These are phyloP conservation scores for Eimeria sp. DNA, from an alignment of 169 alveolate genomes.

Conservation along the genomic window DNA sequence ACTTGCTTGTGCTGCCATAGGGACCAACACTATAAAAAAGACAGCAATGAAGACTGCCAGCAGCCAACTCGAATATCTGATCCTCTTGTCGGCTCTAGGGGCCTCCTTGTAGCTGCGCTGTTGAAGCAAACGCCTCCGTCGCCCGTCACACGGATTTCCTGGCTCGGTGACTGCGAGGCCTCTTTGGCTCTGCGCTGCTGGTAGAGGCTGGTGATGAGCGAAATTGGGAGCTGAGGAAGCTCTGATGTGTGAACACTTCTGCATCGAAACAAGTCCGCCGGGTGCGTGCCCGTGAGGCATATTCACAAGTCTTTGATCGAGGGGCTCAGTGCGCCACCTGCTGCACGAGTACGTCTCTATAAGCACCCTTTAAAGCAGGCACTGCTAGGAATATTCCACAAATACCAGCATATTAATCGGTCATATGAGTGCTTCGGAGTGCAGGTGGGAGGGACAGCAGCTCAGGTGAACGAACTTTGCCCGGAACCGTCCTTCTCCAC, in stretches of 20 bases:
- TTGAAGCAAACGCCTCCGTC: background rate
- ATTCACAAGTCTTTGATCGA: background rate
- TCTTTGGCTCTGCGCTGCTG: background rate
- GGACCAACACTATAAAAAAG: background rate
- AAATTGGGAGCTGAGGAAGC: background rate
- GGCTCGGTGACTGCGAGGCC: conserved; percentile 16
- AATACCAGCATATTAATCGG: background rate
- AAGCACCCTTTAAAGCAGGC: conserved; percentile 11
- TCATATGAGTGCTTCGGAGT: background rate
- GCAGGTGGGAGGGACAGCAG: background rate
- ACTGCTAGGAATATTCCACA: background rate
- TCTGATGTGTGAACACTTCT: background rate
- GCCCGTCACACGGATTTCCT: background rate
- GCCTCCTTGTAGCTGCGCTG: background rate
- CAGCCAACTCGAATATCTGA: background rate
- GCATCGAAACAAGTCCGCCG: conserved; percentile 10
- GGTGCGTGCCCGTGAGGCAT: background rate
- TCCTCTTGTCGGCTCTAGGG: background rate
- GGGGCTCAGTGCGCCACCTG: conserved; percentile 26
- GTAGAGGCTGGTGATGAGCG: background rate
- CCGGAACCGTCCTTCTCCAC: background rate
- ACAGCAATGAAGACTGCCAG: background rate
- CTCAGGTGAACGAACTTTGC: background rate
- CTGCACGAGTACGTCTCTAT: background rate
- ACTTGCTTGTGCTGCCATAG: conserved; percentile 33